A percentile compares a stretch with the other conserved stretches of the same genome.
Evolutionary conservation across 768 basidiomycete species (phyloP).

Genomic region (Pleurotus salmoneostramineus): DNA sequence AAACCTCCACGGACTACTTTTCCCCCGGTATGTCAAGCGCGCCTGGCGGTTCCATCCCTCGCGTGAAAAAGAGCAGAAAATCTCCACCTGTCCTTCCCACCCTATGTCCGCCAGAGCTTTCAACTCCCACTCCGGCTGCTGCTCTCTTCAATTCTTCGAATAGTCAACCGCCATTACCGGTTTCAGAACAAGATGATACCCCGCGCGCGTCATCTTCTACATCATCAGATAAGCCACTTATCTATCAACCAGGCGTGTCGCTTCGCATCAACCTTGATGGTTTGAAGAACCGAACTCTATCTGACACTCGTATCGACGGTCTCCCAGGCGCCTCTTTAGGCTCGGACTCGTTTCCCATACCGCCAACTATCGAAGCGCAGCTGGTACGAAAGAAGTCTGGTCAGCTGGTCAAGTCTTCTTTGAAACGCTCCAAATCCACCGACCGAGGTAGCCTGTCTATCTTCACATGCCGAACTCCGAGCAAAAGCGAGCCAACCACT

Average conservation of each 20-base stretch:
- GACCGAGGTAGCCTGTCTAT: constrained; percentile 48
- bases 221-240: constrained; percentile 20
- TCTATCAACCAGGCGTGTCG: constrained; percentile 38
- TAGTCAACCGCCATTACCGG: constrained; percentile 6
- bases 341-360: constrained; percentile 20
- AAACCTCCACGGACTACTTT: constrained; percentile 19
- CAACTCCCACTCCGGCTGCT: constrained; percentile 39
- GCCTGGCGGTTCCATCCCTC: constrained; percentile 26
- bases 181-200: constrained; percentile 22
- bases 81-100: constrained; percentile 22
- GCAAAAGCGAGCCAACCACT: constrained; percentile 73
- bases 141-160: constrained; percentile 17
- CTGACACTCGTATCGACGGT: constrained; percentile 23
- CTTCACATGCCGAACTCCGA: constrained; percentile 40
- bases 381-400: constrained; percentile 91
- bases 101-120: constrained; percentile 32
- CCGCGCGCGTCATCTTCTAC: constrained; percentile 22
- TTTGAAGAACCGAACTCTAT: constrained; percentile 21
- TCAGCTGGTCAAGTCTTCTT: constrained; percentile 86
- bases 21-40: constrained; percentile 34
- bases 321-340: not conserved
- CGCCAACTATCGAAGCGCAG: constrained; percentile 29
- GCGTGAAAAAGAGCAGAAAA: constrained; percentile 32
- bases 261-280: constrained; percentile 26
- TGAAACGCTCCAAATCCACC: constrained; percentile 67